Percentiles rank a stretch among this genome's conserved stretches.
Evolutionary conservation across 352 stramenopile species (phyloP).

Genomic region (Pythium diclinum): DNA sequence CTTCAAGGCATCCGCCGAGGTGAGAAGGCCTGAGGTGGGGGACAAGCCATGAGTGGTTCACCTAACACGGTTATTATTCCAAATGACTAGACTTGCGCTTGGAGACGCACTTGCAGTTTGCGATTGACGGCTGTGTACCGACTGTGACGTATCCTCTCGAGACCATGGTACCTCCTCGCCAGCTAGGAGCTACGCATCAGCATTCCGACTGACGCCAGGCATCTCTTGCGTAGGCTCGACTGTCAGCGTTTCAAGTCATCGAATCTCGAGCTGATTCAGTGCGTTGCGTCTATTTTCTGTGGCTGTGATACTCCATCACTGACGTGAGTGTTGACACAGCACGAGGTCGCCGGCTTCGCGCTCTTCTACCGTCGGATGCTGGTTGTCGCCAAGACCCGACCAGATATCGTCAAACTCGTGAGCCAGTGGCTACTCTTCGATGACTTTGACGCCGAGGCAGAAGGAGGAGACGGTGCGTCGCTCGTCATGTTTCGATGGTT

Average conservation of each 20-base stretch:
- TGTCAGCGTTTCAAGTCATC: conserved; percentile 28
- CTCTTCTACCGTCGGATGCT: conserved; percentile 24
- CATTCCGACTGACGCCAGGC: neutral
- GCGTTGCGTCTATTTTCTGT: neutral
- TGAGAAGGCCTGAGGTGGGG: neutral
- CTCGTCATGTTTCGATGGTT: conserved; percentile 17
- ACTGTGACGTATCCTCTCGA: conserved; percentile 45
- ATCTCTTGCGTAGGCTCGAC: conserved; percentile 8
- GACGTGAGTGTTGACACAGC: conserved; percentile 6
- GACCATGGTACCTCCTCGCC: conserved; percentile 28
- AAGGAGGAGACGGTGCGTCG: conserved; percentile 9
- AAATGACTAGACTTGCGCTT: conserved; percentile 36
- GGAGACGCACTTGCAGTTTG: conserved; percentile 45
- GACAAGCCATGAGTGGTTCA: neutral
- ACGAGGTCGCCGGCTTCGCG: conserved; percentile 18
- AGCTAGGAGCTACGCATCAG: no score
- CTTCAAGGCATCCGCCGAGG: conserved; percentile 26
- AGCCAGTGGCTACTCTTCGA: conserved; percentile 24
- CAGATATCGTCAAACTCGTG: conserved; percentile 15
- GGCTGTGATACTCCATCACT: neutral
- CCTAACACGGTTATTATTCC: neutral
- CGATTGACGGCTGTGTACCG: conserved; percentile 41
- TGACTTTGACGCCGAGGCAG: conserved; percentile 13
- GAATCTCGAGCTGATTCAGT: conserved; percentile 14
- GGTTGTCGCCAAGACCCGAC: conserved; percentile 24